Base-by-base conservation (phyloP, 495 filamentous ascomycete genomes). In the Penicillium bialowiezense region DNA sequence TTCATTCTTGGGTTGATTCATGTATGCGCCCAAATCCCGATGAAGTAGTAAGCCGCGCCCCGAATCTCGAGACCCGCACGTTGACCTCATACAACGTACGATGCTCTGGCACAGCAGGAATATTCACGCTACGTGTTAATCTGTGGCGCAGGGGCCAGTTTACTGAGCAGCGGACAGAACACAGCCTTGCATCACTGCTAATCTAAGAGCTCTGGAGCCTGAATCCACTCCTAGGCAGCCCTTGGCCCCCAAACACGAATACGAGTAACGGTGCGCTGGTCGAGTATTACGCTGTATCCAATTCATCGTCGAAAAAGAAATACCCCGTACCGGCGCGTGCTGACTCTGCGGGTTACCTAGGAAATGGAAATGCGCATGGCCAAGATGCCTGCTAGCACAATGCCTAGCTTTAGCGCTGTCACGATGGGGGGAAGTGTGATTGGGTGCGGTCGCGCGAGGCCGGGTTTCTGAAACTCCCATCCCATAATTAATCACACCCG, bases 381-480 rank as follows among this genome's bases (percentile, higher is more conserved):
- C 9, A 28, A 28, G 9, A 28, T 28, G 24, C 24, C 24, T 28
- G 24, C 24, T 9, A n/a, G n/a, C 9, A 28, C 9, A 28, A 28
- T 28, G 24, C 9, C 24, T 28, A 53, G 51, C 38, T 48, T 55
- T 55, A 46, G 24, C 52, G 46, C 29, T 20, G 4, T 4, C 12
- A 8, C 29, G 17, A 15, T 4, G 24, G 38, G 17, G 13, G 13
- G 6, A 17, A 7, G 7, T 17, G 35, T 41, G 26, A 50, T 55
- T 50, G 46, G 52, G 13, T 23, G 18, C 36, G 41, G 52, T 50
- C 41, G 46, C 52, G 46, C 46, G 33, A 19, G 10, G 29, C 19
- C 24, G 40, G 7, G 42, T n/a, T 41, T 39, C 32, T 50, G 52
- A 55, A 32, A 49, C 36, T 39, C 38, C 8, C 17, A 21, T 47